Conservation (phyloP, 371 early-diverging fungal species). For the Sporodiniella umbellata region DNA sequence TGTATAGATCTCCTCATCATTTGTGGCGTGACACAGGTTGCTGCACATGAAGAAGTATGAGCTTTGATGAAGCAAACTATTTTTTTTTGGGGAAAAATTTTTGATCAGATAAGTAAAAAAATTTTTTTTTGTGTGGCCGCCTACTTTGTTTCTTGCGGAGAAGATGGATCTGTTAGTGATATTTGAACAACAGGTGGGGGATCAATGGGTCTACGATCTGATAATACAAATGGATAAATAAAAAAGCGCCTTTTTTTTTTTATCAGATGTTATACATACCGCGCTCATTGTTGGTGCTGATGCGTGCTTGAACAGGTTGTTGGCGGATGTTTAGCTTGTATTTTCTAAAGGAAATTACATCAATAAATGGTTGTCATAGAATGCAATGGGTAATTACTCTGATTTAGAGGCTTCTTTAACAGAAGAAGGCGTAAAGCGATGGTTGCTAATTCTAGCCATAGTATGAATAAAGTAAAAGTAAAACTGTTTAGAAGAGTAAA, state of each 20-base stretch:
- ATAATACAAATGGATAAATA: not conserved
- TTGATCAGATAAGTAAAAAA: not conserved
- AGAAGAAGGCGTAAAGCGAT: not conserved
- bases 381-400: not conserved
- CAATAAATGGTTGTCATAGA: too few species aligned
- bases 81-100: too few species aligned
- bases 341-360: not conserved
- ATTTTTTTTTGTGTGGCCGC: conserved; percentile 2
- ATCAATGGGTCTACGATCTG: conserved; percentile 85
- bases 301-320: conserved; percentile 35
- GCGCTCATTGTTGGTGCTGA: conserved; percentile 34
- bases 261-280: too few species aligned
- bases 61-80: conserved; percentile 63
- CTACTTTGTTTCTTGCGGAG: conserved; percentile 27
- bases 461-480: not conserved
- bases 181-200: conserved; percentile 88
- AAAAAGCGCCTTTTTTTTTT: too few species aligned
- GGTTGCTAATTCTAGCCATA: not conserved
- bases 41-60: conserved; percentile 79
- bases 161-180: conserved; percentile 44
- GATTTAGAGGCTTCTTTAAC: not conserved
- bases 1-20: conserved; percentile 33
- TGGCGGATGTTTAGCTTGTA: conserved; percentile 30
- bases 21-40: conserved; percentile 48
- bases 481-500: not conserved